A percentile compares a stretch with the other conserved stretches of the same genome.
These are phyloP conservation scores for Aspergillus biplanus DNA, from an alignment of 495 filamentous ascomycete genomes.

Conservation along the genomic window DNA sequence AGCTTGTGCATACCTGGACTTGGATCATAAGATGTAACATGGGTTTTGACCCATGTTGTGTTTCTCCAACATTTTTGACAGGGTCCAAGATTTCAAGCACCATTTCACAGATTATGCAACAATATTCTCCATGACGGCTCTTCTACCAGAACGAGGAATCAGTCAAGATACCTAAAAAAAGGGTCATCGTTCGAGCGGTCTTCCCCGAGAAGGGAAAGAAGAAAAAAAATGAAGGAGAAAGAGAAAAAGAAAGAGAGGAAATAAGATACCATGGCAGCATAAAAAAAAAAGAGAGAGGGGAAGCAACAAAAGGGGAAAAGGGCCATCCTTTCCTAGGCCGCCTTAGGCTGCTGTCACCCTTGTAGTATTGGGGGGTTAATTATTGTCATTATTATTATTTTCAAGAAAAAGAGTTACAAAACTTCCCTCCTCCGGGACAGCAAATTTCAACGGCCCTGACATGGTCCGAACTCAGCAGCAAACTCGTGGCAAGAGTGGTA, in stretches of 20 bases:
- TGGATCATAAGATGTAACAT: conserved; percentile 39
- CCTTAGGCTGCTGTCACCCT: conserved; percentile 35
- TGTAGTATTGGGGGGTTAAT: conserved; percentile 28
- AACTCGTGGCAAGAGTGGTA: conserved; percentile 42
- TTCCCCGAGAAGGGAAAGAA: background rate
- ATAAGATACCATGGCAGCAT: too few relatives aligned
- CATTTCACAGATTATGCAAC: conserved; percentile 31
- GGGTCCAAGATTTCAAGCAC: conserved; percentile 25
- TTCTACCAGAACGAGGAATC: conserved; percentile 5
- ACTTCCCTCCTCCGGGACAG: conserved; percentile 17
- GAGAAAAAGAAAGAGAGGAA: background rate
- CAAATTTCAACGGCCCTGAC: conserved; percentile 34
- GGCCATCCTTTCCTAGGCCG: conserved; percentile 29
- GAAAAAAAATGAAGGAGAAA: conserved; percentile 8
- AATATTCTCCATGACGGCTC: conserved; percentile 29
- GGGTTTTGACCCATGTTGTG: conserved; percentile 39
- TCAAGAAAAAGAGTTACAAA: conserved; percentile 7
- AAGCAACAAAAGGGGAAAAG: background rate
- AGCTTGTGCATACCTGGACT: conserved; percentile 36
- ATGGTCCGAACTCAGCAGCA: conserved; percentile 35
- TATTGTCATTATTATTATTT: conserved; percentile 13
- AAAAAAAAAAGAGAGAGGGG: background rate
- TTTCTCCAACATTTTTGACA: conserved; percentile 30
- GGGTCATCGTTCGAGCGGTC: background rate
- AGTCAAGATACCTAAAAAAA: background rate